Percentiles rank a stretch among this genome's conserved stretches.
These are phyloP conservation scores for Bretziella fagacearum DNA, from an alignment of 2,329 filamentous ascomycete genomes.

Conservation along the genomic window DNA sequence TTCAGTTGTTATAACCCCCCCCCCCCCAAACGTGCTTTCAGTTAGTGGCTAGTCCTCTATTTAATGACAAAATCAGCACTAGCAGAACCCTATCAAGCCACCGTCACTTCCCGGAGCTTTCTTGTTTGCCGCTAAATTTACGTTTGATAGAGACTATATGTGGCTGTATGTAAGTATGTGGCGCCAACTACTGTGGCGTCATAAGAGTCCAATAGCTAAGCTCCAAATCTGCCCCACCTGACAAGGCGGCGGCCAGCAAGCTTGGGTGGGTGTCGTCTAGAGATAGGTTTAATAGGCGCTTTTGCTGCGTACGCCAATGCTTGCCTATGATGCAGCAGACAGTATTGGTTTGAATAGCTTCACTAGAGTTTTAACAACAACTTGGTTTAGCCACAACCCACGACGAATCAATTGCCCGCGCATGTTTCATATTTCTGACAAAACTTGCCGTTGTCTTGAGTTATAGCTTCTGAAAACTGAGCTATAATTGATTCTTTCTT, in stretches of 20 bases:
- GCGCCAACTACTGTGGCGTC: background rate
- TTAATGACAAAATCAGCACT: no score
- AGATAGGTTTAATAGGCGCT: background rate
- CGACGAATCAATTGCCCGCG: no score
- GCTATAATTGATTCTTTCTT: background rate
- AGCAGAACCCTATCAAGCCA: no score
- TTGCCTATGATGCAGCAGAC: background rate
- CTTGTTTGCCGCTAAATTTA: no score
- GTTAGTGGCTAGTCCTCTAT: no score
- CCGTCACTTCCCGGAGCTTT: no score
- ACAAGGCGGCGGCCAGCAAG: slow-evolving; percentile 10
- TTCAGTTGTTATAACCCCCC: background rate
- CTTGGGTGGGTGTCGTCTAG: background rate
- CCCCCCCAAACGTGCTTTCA: background rate
- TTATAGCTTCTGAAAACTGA: background rate
- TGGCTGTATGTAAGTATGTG: no score
- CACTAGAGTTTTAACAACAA: background rate
- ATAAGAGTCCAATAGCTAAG: background rate
- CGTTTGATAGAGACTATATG: no score
- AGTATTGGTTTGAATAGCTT: slow-evolving; percentile 1
- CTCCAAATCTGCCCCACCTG: slow-evolving; percentile 9
- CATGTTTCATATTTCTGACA: no score
- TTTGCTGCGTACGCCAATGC: slow-evolving; percentile 13
- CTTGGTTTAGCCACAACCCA: no score
- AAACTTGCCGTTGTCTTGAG: no score